Conservation (phyloP, 1,284 basidiomycete species). For the Pascua guehoae region DNA sequence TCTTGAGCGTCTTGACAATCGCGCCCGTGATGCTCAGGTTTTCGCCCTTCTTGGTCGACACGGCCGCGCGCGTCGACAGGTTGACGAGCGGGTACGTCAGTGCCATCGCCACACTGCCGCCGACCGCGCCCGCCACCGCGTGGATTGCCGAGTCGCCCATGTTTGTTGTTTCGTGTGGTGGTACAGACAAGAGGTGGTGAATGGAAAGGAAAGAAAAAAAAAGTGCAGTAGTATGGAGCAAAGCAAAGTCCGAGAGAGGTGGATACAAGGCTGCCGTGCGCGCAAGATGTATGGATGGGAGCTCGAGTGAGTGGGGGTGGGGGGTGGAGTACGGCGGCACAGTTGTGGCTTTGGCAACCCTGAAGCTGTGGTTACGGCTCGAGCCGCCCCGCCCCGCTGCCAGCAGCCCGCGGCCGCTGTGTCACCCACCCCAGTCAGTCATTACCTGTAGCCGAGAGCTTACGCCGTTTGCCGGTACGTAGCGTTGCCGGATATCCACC, state of each 20-base stretch:
- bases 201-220: not conserved
- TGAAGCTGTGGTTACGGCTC: not conserved
- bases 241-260: no score
- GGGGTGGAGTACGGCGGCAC: not conserved
- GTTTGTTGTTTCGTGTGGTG: not conserved
- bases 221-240: not conserved
- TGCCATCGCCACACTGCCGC: slow-evolving; percentile 83
- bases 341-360: not conserved
- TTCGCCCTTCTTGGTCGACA: slow-evolving; percentile 67
- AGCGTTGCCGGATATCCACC: no score
- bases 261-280: not conserved
- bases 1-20: slow-evolving; percentile 70
- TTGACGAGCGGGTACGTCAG: slow-evolving; percentile 73
- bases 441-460: no score
- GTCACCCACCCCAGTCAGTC: no score
- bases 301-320: no score
- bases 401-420: no score
- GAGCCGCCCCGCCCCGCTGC: no score
- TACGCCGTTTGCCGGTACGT: no score
- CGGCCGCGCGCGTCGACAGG: slow-evolving; percentile 87
- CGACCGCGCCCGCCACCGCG: slow-evolving; percentile 81
- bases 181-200: not conserved
- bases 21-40: slow-evolving; percentile 34
- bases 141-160: slow-evolving; percentile 77
- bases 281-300: not conserved